phyloP scores from a whole-genome alignment of 768 basidiomycete species.

The Boletus vermiculosoides region DNA sequence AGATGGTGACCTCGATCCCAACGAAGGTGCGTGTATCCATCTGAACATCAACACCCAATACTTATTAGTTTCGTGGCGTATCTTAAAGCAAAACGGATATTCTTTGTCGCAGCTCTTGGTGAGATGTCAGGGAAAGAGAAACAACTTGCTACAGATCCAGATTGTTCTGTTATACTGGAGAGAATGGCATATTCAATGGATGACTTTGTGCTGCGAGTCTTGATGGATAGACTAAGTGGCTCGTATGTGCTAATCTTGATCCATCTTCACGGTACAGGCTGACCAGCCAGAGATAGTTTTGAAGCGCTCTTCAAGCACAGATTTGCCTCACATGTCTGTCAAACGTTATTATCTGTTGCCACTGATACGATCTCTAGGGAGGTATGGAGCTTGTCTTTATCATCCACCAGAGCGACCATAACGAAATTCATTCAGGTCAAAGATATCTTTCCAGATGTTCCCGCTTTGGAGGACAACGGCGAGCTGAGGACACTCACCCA shows the following conservation, averaged over 20 bases:
- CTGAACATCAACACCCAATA: background rate
- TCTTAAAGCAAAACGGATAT: slow-evolving; percentile 63
- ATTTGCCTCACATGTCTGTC: slow-evolving; percentile 94
- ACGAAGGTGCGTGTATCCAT: slow-evolving; percentile 53
- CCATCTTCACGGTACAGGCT: slow-evolving; percentile 5
- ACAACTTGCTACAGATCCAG: slow-evolving; percentile 88
- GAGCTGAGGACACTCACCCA: slow-evolving; percentile 65
- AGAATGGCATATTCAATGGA: slow-evolving; percentile 92
- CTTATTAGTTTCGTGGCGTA: background rate
- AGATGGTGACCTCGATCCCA: slow-evolving; percentile 55
- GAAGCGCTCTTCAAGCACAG: slow-evolving; percentile 69
- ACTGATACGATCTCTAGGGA: slow-evolving; percentile 65
- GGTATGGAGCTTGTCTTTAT: slow-evolving; percentile 36
- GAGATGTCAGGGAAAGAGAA: slow-evolving; percentile 90
- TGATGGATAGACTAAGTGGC: slow-evolving; percentile 82
- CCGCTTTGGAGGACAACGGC: slow-evolving; percentile 53
- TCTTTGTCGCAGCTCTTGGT: slow-evolving; percentile 77
- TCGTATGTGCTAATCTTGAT: slow-evolving; percentile 58
- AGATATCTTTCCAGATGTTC: slow-evolving; percentile 50
- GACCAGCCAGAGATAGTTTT: slow-evolving; percentile 43
- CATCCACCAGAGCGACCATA: background rate
- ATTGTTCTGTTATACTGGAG: slow-evolving; percentile 88
- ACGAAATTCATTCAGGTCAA: slow-evolving; percentile 40
- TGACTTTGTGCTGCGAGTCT: slow-evolving; percentile 90
- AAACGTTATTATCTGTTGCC: slow-evolving; percentile 77